phyloP scores from a whole-genome alignment of 2,329 filamentous ascomycete species.

The Ophiosphaerella korrae region DNA sequence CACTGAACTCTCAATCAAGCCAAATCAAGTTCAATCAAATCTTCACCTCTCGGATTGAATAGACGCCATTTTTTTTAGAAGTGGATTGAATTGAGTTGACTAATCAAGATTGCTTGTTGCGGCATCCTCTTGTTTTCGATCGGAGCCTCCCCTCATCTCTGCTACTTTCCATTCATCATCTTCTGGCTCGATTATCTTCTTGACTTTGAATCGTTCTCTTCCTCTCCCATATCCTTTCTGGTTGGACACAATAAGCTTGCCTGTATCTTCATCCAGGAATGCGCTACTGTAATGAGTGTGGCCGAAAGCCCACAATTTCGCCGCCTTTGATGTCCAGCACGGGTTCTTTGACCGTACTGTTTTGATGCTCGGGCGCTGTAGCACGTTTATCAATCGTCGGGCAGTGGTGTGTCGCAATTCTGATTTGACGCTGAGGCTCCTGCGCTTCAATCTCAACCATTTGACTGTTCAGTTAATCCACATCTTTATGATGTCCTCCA shows the following conservation, averaged over 20 bases:
- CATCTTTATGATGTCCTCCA: conserved; percentile 44
- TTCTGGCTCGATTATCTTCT: background rate
- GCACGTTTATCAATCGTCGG: conserved; percentile 45
- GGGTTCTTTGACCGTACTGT: conserved; percentile 16
- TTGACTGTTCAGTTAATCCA: conserved; percentile 52
- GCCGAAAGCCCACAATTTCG: conserved; percentile 56
- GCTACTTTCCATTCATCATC: too few relatives aligned
- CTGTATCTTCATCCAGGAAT: conserved; percentile 33
- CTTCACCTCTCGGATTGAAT: background rate
- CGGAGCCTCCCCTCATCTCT: too few relatives aligned
- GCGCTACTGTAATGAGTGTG: conserved; percentile 57
- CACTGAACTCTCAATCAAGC: too few relatives aligned
- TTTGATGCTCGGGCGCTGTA: conserved; percentile 41
- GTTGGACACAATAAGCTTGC: conserved; percentile 46
- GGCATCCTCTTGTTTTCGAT: too few relatives aligned
- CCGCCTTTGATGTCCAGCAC: conserved; percentile 45
- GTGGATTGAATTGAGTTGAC: background rate
- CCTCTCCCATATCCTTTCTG: conserved; percentile 43
- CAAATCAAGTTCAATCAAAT: background rate
- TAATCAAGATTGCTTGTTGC: background rate
- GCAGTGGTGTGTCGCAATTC: conserved; percentile 53
- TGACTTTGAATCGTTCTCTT: too few relatives aligned
- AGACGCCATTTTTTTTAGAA: background rate
- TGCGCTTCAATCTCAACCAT: conserved; percentile 22
- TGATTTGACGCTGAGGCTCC: conserved; percentile 27